Evolutionary conservation across 768 basidiomycete species (phyloP).

Genomic region (Amanita subjunquillea): DNA sequence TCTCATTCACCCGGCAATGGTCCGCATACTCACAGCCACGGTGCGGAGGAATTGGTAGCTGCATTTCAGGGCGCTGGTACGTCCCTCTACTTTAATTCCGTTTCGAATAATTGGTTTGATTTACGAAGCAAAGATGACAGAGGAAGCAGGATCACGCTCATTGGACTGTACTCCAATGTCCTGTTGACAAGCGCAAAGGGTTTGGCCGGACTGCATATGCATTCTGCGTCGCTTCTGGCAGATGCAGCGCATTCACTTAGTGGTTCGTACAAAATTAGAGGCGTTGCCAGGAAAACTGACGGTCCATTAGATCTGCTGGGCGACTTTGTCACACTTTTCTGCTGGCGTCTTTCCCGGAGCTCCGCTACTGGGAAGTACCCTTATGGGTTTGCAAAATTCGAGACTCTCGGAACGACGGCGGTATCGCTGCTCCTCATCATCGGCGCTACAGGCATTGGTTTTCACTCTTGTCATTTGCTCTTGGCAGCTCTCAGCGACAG

Average conservation of each 20-base stretch:
- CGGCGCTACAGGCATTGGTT: conserved; percentile 75
- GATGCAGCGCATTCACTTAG: conserved; percentile 90
- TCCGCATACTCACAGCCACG: conserved; percentile 47
- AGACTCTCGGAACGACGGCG: conserved; percentile 88
- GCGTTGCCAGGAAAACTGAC: conserved; percentile 1
- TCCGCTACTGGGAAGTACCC: conserved; percentile 77
- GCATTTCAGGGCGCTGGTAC: conserved; percentile 57
- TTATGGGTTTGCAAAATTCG: conserved; percentile 88
- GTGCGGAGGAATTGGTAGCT: conserved; percentile 58
- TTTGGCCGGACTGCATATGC: conserved; percentile 79
- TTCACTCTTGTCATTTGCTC: conserved; percentile 85
- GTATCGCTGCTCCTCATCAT: conserved; percentile 82
- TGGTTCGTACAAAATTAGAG: conserved; percentile 34
- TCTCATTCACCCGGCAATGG: conserved; percentile 55
- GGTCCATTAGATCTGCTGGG: conserved; percentile 60
- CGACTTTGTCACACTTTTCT: conserved; percentile 85
- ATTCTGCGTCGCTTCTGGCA: conserved; percentile 84
- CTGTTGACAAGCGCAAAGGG: conserved; percentile 79
- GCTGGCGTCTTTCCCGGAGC: conserved; percentile 76
- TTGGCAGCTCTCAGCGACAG: conserved; percentile 61
- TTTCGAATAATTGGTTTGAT: neutral
- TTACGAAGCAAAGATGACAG: conserved; percentile 46
- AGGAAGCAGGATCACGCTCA: conserved; percentile 75
- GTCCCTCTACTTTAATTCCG: conserved; percentile 12
- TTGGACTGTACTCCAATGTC: conserved; percentile 79